These are phyloP conservation scores for Globisporangium cystogenes DNA, from an alignment of 352 stramenopile species.

Conservation along the genomic window DNA sequence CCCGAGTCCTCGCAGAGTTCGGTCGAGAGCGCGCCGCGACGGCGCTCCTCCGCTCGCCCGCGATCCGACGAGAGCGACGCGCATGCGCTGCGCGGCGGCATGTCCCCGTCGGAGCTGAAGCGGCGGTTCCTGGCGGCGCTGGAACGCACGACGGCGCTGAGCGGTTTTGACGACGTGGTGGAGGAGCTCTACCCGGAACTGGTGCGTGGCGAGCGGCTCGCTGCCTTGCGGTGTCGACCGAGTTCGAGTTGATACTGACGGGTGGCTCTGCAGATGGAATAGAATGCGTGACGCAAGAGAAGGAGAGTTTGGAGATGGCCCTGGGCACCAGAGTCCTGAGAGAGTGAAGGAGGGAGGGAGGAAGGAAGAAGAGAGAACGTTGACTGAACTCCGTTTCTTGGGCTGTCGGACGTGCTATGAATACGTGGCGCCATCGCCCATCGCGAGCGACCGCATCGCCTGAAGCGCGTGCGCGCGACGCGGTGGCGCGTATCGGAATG, in stretches of 20 bases:
- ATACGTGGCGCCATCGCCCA: too few species aligned
- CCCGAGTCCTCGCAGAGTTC: slow-evolving; percentile 10
- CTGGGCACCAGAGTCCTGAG: too few species aligned
- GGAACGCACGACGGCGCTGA: slow-evolving; percentile 8
- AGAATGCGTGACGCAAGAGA: not conserved
- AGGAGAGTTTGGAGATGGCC: too few species aligned
- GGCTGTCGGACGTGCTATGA: too few species aligned
- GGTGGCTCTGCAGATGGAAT: slow-evolving; percentile 5
- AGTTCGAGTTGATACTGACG: not conserved
- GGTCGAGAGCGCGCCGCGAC: not conserved
- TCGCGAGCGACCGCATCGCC: too few species aligned
- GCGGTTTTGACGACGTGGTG: slow-evolving; percentile 36
- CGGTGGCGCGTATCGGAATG: not conserved
- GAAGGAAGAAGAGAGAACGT: too few species aligned
- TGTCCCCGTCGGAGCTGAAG: slow-evolving; percentile 6
- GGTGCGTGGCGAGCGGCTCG: slow-evolving; percentile 8
- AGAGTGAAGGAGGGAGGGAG: too few species aligned
- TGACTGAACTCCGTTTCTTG: too few species aligned
- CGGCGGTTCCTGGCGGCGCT: slow-evolving; percentile 10
- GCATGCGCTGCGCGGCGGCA: slow-evolving; percentile 1
- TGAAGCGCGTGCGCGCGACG: too few species aligned
- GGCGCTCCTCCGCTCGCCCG: slow-evolving; percentile 1
- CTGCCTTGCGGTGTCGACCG: not conserved
- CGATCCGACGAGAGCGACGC: slow-evolving; percentile 1
- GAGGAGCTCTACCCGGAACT: slow-evolving; percentile 32